A percentile compares a stretch with the other conserved stretches of the same genome.
Evolutionary conservation across 768 basidiomycete species (phyloP).

Genomic region (Leucosporidium yakuticum): DNA sequence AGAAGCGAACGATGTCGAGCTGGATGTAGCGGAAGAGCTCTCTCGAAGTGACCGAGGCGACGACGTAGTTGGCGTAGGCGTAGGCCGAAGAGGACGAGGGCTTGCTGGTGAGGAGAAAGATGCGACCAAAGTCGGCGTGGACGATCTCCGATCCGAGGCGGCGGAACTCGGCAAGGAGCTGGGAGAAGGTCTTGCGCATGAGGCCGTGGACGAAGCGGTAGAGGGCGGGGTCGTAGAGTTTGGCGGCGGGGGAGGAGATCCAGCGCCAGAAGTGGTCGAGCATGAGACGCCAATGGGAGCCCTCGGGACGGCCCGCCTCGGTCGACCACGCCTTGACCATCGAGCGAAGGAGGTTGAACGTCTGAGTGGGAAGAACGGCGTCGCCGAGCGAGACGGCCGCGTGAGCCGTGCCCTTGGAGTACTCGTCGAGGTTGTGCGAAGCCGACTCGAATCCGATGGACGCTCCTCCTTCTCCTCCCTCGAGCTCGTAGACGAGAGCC

Average conservation of each 20-base stretch:
- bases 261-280: slow-evolving; percentile 98
- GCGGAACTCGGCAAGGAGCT: slow-evolving; percentile 92
- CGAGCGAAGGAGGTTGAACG: slow-evolving; percentile 72
- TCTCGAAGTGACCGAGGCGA: slow-evolving; percentile 84
- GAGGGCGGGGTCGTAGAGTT: slow-evolving; percentile 85
- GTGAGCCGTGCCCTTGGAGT: slow-evolving; percentile 55
- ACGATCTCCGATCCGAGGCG: slow-evolving; percentile 87
- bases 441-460: slow-evolving; percentile 89
- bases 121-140: slow-evolving; percentile 84
- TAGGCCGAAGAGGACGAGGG: slow-evolving; percentile 83
- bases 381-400: slow-evolving; percentile 80
- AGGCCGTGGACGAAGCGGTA: slow-evolving; percentile 89
- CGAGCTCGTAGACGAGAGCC: slow-evolving; percentile 89
- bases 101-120: slow-evolving; percentile 88
- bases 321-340: slow-evolving; percentile 89
- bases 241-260: slow-evolving; percentile 76
- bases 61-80: slow-evolving; percentile 93
- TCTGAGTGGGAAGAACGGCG: slow-evolving; percentile 76
- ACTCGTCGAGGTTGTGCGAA: slow-evolving; percentile 84
- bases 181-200: slow-evolving; percentile 97
- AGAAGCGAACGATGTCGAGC: slow-evolving; percentile 77
- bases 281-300: slow-evolving; percentile 40
- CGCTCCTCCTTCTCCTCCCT: slow-evolving; percentile 59
- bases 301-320: slow-evolving; percentile 58
- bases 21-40: slow-evolving; percentile 92